Evolutionary conservation across 495 filamentous ascomycete genomes (phyloP).

Genomic region (Recurvomyces mirabilis): DNA sequence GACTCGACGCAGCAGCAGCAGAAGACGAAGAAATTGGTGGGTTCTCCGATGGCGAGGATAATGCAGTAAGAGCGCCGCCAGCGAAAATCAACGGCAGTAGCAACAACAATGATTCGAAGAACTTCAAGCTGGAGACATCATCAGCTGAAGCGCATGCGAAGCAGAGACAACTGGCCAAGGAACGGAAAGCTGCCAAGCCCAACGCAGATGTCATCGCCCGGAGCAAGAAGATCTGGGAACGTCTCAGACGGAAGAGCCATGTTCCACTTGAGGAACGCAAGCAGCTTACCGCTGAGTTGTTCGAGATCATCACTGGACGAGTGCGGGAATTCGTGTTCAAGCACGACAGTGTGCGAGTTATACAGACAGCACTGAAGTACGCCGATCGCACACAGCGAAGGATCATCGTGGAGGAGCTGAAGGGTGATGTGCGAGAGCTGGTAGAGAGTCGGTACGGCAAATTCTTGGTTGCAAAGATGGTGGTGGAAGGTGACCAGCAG

Average conservation of each 20-base stretch:
- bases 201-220: conserved; percentile 79
- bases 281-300: conserved; percentile 75
- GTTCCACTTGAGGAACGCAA: conserved; percentile 77
- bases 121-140: conserved; percentile 18
- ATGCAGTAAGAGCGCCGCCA: not conserved
- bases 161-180: conserved; percentile 75
- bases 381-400: conserved; percentile 70
- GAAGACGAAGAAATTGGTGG: conserved; percentile 14
- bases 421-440: conserved; percentile 70
- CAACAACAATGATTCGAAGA: conserved; percentile 3
- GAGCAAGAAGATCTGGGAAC: conserved; percentile 95
- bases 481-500: conserved; percentile 76
- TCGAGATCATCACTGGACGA: conserved; percentile 75
- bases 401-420: conserved; percentile 76
- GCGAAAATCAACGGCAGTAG: not conserved
- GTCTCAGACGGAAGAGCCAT: conserved; percentile 79
- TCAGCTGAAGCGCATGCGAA: conserved; percentile 69
- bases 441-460: conserved; percentile 94
- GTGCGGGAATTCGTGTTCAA: conserved; percentile 96
- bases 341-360: conserved; percentile 87
- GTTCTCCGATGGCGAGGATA: conserved; percentile 12
- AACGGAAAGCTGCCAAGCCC: conserved; percentile 86
- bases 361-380: conserved; percentile 96
- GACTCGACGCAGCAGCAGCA: conserved; percentile 2
- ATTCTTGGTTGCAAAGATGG: conserved; percentile 87